phyloP scores from a whole-genome alignment of 2,329 filamentous ascomycete species.

The Ophiostoma sp. region DNA sequence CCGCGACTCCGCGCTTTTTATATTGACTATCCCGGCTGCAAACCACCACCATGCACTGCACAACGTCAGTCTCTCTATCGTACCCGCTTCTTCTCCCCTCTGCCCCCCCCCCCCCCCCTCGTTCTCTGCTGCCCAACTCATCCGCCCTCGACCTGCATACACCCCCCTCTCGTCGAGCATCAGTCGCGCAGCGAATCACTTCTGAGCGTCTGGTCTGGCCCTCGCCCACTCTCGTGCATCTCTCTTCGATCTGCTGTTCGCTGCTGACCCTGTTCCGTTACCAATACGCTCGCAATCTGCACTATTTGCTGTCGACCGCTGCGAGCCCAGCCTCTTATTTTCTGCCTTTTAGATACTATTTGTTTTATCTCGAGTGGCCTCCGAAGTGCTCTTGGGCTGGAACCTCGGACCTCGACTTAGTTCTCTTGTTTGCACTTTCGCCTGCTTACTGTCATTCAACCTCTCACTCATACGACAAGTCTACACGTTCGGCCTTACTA shows the following conservation, averaged over 20 bases:
- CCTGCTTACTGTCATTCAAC: neutral
- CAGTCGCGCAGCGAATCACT: conserved; percentile 21
- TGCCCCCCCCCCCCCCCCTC: conserved; percentile 10
- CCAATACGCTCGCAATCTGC: conserved; percentile 3
- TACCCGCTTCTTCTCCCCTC: conserved; percentile 14
- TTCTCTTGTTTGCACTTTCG: neutral
- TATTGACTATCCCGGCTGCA: neutral
- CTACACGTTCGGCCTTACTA: neutral
- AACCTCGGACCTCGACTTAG: neutral
- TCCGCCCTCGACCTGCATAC: conserved; percentile 18
- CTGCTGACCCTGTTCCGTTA: neutral
- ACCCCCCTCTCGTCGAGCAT: conserved; percentile 10
- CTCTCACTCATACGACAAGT: neutral
- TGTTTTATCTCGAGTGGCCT: neutral
- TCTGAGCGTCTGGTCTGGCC: conserved; percentile 18
- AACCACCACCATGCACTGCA: neutral
- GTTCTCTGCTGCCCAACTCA: conserved; percentile 19
- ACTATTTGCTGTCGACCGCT: neutral
- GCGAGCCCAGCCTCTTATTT: neutral
- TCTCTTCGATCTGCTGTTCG: neutral
- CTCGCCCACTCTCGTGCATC: conserved; percentile 18
- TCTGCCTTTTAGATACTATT: conserved; percentile 1
- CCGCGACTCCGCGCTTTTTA: neutral
- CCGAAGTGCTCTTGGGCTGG: neutral
- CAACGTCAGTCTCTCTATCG: neutral